Conservation (phyloP, 805 yeast genomes). For the Candida dendrica region DNA sequence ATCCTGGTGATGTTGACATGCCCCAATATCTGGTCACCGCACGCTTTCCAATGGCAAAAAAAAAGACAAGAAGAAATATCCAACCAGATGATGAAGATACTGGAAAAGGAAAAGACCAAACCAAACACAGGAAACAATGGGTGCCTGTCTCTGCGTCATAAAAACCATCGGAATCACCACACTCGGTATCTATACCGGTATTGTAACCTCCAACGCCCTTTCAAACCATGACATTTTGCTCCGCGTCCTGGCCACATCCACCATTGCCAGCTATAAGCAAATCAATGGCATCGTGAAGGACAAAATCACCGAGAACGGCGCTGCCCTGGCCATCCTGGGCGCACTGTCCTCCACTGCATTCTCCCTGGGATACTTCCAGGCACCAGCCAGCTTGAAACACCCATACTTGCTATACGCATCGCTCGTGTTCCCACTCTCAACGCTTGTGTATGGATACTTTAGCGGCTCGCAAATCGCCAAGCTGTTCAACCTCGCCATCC, state of each 20-base stretch:
- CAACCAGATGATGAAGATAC: no score
- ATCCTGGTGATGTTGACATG: no score
- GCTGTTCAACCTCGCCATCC: conserved; percentile 3
- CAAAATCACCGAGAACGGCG: conserved; percentile 16
- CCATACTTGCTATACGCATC: conserved; percentile 59
- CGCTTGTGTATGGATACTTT: conserved; percentile 8
- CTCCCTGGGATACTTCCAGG: conserved; percentile 45
- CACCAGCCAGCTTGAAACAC: conserved; percentile 53
- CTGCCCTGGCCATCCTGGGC: conserved; percentile 31
- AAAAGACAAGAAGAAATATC: no score
- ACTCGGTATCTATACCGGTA: conserved; percentile 56
- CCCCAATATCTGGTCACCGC: no score
- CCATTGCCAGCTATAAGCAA: conserved; percentile 19
- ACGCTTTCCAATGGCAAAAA: no score
- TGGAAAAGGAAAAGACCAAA: no score
- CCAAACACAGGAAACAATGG: conserved; percentile 27
- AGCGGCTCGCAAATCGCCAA: conserved; percentile 5
- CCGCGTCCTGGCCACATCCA: conserved; percentile 24
- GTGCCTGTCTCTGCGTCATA: conserved; percentile 46
- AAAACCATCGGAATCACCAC: conserved; percentile 62
- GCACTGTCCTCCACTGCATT: conserved; percentile 44
- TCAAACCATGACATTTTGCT: conserved; percentile 15
- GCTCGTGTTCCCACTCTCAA: conserved; percentile 17
- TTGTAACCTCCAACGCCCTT: conserved; percentile 30
- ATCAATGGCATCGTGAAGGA: conserved; percentile 13